These are phyloP conservation scores for Alternaria infectoria DNA, from an alignment of 2,329 filamentous ascomycete species.

Conservation along the genomic window DNA sequence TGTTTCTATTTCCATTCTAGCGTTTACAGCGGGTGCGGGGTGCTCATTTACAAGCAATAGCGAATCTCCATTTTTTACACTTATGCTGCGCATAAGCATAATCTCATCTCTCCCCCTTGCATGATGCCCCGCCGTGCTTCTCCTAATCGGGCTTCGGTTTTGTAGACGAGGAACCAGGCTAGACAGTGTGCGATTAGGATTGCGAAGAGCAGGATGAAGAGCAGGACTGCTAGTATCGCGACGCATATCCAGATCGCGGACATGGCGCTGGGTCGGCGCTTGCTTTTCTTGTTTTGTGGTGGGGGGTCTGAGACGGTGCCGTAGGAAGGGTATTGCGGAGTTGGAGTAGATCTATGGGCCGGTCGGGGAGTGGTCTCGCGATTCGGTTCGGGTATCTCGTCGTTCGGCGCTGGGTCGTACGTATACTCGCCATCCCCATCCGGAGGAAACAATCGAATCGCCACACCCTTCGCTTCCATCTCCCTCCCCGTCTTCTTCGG, in stretches of 20 bases:
- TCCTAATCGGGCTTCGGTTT: slow-evolving; percentile 34
- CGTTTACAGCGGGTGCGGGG: background rate
- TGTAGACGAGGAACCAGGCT: slow-evolving; percentile 39
- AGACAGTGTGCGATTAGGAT: slow-evolving; percentile 35
- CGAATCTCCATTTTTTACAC: background rate
- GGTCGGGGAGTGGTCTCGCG: background rate
- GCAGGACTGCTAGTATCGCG: slow-evolving; percentile 12
- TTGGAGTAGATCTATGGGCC: fast-evolving
- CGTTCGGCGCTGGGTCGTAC: background rate
- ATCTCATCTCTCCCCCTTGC: slow-evolving; percentile 38
- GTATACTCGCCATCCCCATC: background rate
- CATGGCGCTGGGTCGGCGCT: background rate
- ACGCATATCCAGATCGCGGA: slow-evolving; percentile 6
- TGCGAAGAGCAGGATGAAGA: slow-evolving; percentile 27
- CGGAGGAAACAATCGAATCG: background rate
- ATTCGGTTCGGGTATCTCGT: background rate
- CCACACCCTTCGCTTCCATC: background rate
- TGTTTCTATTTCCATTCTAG: background rate
- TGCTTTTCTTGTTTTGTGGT: background rate
- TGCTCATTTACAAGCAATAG: background rate
- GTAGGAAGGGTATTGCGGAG: background rate
- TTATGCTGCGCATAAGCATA: slow-evolving; percentile 35
- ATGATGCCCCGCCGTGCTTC: slow-evolving; percentile 30
- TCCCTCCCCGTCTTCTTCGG: background rate
- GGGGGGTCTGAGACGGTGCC: background rate